Evolutionary conservation across 768 basidiomycete species (phyloP).

Genomic region (Psilocybe sp.): DNA sequence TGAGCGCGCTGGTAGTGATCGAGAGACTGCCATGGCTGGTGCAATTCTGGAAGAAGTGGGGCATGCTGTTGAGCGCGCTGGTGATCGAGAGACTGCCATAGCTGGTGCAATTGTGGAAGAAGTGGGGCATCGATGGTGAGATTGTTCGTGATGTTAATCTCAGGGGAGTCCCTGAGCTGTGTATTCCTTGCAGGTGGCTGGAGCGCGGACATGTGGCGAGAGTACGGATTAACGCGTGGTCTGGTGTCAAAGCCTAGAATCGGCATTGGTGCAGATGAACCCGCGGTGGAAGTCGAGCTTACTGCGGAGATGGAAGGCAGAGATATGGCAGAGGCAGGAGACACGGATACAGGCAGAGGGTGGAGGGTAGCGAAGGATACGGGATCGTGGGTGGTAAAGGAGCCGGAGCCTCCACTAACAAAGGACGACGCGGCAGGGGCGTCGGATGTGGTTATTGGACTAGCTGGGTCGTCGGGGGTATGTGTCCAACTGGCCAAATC

Average conservation of each 20-base stretch:
- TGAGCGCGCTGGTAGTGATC: too few relatives aligned
- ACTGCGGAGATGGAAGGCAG: slow-evolving; percentile 51
- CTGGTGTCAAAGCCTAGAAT: too few relatives aligned
- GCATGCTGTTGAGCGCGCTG: too few relatives aligned
- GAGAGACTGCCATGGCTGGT: too few relatives aligned
- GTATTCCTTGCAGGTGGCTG: slow-evolving; percentile 64
- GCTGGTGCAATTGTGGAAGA: too few relatives aligned
- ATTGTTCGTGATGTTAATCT: too few relatives aligned
- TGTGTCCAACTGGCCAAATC: slow-evolving; percentile 60
- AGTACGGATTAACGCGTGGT: too few relatives aligned
- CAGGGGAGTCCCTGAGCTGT: slow-evolving; percentile 58
- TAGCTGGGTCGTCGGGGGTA: slow-evolving; percentile 55
- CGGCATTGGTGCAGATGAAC: too few relatives aligned
- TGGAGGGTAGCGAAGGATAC: slow-evolving; percentile 57
- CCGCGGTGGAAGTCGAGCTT: too few relatives aligned
- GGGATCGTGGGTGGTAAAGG: slow-evolving; percentile 24
- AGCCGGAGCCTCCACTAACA: slow-evolving; percentile 45
- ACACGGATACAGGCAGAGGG: slow-evolving; percentile 60
- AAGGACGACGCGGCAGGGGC: slow-evolving; percentile 33
- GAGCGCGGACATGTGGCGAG: slow-evolving; percentile 48
- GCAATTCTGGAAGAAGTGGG: too few relatives aligned
- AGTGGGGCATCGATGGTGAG: too few relatives aligned
- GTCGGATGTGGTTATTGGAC: slow-evolving; percentile 64
- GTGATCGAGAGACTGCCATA: slow-evolving; percentile 17
- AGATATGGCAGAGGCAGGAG: slow-evolving; percentile 56